A percentile compares a stretch with the other conserved stretches of the same genome.
Evolutionary conservation across 2,329 filamentous ascomycete species (phyloP).

Genomic region (Atkinsonella hypoxylon): DNA sequence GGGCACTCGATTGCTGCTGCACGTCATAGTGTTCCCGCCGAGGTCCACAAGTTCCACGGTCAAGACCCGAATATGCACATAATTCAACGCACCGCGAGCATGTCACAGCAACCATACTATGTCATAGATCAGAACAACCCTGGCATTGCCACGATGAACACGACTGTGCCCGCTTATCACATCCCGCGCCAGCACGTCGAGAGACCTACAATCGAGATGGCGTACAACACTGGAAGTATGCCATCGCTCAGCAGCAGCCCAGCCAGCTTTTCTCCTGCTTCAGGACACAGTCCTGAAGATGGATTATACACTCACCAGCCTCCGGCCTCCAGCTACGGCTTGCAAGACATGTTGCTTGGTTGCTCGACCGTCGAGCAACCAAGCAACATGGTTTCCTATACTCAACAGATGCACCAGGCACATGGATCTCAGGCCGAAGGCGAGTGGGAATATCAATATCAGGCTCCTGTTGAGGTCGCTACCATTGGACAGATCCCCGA

Average conservation of each 20-base stretch:
- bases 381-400: constrained; percentile 30
- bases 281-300: constrained; percentile 41
- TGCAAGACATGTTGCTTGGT: constrained; percentile 33
- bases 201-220: constrained; percentile 34
- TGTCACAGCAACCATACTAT: constrained; percentile 39
- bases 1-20: constrained; percentile 23
- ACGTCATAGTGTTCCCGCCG: constrained; percentile 36
- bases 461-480: constrained; percentile 43
- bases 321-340: constrained; percentile 33
- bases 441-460: constrained; percentile 46
- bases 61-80: constrained; percentile 34
- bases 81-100: constrained; percentile 35
- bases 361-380: constrained; percentile 36
- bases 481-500: constrained; percentile 40
- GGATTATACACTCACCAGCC: constrained; percentile 46
- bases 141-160: constrained; percentile 49
- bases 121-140: constrained; percentile 51
- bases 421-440: constrained; percentile 29
- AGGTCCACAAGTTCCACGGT: constrained; percentile 32
- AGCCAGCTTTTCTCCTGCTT: constrained; percentile 43
- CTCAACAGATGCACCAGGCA: constrained; percentile 28
- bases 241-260: constrained; percentile 47
- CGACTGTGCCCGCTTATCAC: constrained; percentile 40
- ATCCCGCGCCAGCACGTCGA: constrained; percentile 38
- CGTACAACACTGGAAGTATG: constrained; percentile 35